Base-by-base conservation (phyloP, 768 basidiomycete genomes). In the Pleurotus tuoliensis region DNA sequence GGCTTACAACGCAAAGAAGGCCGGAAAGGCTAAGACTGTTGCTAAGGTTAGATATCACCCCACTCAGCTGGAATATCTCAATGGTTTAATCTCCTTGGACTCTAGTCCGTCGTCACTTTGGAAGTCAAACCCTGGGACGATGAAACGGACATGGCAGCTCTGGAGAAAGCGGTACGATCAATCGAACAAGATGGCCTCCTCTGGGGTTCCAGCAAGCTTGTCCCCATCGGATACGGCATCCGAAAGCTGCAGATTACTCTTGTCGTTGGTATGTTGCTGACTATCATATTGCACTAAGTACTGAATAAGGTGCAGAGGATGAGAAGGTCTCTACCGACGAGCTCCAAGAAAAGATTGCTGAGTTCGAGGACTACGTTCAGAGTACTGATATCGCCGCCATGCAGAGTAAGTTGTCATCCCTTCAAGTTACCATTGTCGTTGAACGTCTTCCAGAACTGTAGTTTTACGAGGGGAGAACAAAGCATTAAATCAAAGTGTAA, bases 91-190 rank as follows among this genome's bases (percentile, higher is more conserved):
- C 20, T 9, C 47, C 39, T 11, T 8, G 3, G 30, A 34, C 11
- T 24, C 16, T 71, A 98, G 94, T 98, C 97, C 63, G 86, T 99
- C 59, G 97, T 99, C 50, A 99, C 96, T 47, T 76, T 98, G 64
- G 96, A 98, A 63, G 94, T 99, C 60, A 99, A 99, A 76, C 95
- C 96, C 40, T 97, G 94, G 96, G 96, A 98, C 71, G 96, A 98
- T 69, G 94, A 97, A 78, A 99, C 97, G 50, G 93, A 98, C 73
- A 95, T 99, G 95, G 81, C 68, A 44, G 90, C 77, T 50, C 79
- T 98, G 64, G 96, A 98, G 74, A 72, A 78, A 13, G 66, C 81
- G 41, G 96, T 98, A 55, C 86, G 97, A 58, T 86, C 92, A 18
- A 86, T 98, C 65, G 82, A 91, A 72, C 76, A 83, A 76, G 87